These are phyloP conservation scores for Zizania palustris DNA, from an alignment of 202 grass and related monocot species.

Conservation along the genomic window DNA sequence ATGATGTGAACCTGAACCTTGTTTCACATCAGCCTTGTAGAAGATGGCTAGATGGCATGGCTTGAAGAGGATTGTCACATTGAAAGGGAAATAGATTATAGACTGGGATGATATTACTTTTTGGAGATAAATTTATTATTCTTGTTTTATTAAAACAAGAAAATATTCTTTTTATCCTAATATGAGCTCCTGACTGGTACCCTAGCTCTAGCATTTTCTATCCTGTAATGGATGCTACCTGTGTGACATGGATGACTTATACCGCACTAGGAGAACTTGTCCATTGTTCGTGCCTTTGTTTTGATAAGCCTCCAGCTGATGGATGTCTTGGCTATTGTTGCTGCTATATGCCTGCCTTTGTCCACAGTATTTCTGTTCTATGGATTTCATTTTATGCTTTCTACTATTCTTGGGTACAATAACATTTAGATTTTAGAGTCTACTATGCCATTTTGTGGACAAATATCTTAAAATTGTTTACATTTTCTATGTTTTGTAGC, in stretches of 20 bases:
- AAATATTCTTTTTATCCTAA: too few species aligned
- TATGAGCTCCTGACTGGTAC: too few species aligned
- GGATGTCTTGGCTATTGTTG: background rate
- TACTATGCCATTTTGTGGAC: slow-evolving; percentile 23
- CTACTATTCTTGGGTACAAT: slow-evolving; percentile 20
- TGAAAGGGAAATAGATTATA: too few species aligned
- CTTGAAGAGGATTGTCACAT: too few species aligned
- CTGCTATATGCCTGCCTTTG: background rate
- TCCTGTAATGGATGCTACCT: too few species aligned
- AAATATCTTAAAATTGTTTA: slow-evolving; percentile 32
- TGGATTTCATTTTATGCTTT: background rate
- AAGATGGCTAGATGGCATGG: too few species aligned
- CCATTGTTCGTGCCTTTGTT: background rate
- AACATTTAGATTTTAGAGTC: background rate
- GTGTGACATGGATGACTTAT: background rate
- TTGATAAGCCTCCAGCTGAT: background rate
- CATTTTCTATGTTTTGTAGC: slow-evolving; percentile 58
- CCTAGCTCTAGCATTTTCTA: too few species aligned
- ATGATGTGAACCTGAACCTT: too few species aligned
- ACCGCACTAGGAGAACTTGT: background rate
- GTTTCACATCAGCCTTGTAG: too few species aligned
- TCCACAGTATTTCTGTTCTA: slow-evolving; percentile 18
- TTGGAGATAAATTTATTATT: too few species aligned
- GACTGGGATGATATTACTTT: too few species aligned
- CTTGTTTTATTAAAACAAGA: too few species aligned